Evolutionary conservation across 2,329 filamentous ascomycete genomes (phyloP).

Genomic region (Nemania abortiva): DNA sequence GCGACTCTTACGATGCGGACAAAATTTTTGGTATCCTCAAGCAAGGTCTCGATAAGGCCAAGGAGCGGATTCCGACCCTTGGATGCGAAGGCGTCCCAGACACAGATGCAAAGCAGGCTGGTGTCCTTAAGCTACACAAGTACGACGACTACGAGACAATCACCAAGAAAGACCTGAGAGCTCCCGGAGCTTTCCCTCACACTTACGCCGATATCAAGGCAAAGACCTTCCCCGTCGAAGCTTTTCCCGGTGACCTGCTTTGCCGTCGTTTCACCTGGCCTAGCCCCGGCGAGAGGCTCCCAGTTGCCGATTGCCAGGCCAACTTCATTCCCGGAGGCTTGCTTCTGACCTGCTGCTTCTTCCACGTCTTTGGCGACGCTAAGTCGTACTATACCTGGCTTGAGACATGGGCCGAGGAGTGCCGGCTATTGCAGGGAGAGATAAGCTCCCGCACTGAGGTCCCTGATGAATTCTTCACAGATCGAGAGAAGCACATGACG

Average conservation of each 20-base stretch:
- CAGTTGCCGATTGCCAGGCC: slow-evolving; percentile 44
- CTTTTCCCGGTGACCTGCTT: slow-evolving; percentile 43
- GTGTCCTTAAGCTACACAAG: slow-evolving; percentile 51
- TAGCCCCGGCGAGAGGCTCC: slow-evolving; percentile 41
- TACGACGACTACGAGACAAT: slow-evolving; percentile 46
- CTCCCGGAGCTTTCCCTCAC: slow-evolving; percentile 43
- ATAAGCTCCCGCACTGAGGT: slow-evolving; percentile 45
- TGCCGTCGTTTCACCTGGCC: slow-evolving; percentile 49
- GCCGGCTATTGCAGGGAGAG: slow-evolving; percentile 49
- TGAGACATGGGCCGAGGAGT: slow-evolving; percentile 54
- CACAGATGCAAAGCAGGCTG: slow-evolving; percentile 48
- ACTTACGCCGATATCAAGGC: slow-evolving; percentile 47
- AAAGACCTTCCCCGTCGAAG: slow-evolving; percentile 46
- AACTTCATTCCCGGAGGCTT: slow-evolving; percentile 51
- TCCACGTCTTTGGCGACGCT: slow-evolving; percentile 54
- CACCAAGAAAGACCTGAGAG: slow-evolving; percentile 46
- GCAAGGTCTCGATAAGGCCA: slow-evolving; percentile 49
- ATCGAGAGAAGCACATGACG: slow-evolving; percentile 49
- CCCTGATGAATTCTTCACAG: slow-evolving; percentile 48
- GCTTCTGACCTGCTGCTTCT: slow-evolving; percentile 46
- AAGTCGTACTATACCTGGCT: slow-evolving; percentile 51
- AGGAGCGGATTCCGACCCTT: slow-evolving; percentile 48
- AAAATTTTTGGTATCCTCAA: slow-evolving; percentile 46
- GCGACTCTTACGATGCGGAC: slow-evolving; percentile 49
- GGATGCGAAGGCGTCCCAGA: slow-evolving; percentile 52